These are phyloP conservation scores for Laetiporus sulphureus DNA, from an alignment of 1,284 basidiomycete genomes.

Conservation along the genomic window DNA sequence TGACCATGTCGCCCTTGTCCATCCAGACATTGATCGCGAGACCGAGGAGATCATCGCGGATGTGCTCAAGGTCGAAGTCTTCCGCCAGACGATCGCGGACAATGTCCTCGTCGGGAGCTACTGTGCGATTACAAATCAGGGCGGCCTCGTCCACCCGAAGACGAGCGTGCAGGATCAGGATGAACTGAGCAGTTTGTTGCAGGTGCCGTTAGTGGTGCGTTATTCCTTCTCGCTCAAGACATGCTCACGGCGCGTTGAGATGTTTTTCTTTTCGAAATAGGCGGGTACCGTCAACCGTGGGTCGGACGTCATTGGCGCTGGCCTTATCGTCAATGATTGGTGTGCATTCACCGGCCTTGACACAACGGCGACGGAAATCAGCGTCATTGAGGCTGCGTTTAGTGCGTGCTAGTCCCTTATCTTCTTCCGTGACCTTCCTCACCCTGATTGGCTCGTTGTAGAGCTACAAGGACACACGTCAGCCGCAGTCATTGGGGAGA, in stretches of 20 bases:
- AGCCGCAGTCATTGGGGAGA: conserved; percentile 86
- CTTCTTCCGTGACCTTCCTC: conserved; percentile 2
- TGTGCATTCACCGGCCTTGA: conserved; percentile 95
- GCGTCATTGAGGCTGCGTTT: conserved; percentile 96
- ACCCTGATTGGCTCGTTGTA: conserved; percentile 26
- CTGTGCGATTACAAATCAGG: conserved; percentile 92
- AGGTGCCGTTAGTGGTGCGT: conserved; percentile 86
- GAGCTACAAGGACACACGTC: conserved; percentile 87
- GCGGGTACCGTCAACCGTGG: conserved; percentile 98
- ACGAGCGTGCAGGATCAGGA: conserved; percentile 97
- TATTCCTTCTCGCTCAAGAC: too few species aligned
- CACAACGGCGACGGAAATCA: conserved; percentile 97
- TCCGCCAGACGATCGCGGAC: conserved; percentile 94
- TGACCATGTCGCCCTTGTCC: conserved; percentile 95
- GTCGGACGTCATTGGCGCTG: conserved; percentile 96
- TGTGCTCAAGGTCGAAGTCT: conserved; percentile 98
- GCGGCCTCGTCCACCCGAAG: conserved; percentile 95
- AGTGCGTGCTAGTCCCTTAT: conserved; percentile 46
- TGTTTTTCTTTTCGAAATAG: conserved; percentile 30
- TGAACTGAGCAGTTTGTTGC: conserved; percentile 91
- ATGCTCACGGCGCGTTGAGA: not conserved
- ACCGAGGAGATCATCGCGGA: conserved; percentile 99
- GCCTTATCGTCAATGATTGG: conserved; percentile 98
- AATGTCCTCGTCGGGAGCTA: conserved; percentile 98
- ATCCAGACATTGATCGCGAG: conserved; percentile 97